Evolutionary conservation across 2,329 filamentous ascomycete species (phyloP).

Genomic region (Ilyonectria destructans): DNA sequence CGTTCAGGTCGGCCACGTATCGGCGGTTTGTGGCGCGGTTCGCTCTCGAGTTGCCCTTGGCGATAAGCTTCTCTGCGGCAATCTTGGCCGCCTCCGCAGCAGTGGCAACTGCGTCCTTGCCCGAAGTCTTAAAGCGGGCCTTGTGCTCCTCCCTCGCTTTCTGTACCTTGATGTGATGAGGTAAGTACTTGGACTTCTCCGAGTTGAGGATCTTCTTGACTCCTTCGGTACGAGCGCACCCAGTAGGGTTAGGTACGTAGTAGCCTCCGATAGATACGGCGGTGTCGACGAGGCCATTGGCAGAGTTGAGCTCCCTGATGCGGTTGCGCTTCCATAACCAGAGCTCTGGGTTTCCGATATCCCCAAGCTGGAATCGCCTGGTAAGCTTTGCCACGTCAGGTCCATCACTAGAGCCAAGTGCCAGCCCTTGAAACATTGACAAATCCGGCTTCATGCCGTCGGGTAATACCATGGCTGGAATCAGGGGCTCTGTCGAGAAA

Average conservation of each 20-base stretch:
- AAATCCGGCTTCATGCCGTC: conserved; percentile 64
- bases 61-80: conserved; percentile 83
- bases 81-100: conserved; percentile 82
- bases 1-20: conserved; percentile 93
- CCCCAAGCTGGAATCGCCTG: conserved; percentile 62
- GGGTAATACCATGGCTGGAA: conserved; percentile 63
- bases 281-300: conserved; percentile 45
- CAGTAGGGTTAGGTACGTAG: conserved; percentile 89
- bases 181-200: conserved; percentile 98
- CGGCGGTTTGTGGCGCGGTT: conserved; percentile 97
- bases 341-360: conserved; percentile 67
- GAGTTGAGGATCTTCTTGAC: conserved; percentile 96
- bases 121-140: conserved; percentile 77
- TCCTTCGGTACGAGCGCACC: conserved; percentile 92
- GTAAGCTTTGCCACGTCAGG: conserved; percentile 67
- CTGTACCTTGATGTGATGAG: conserved; percentile 96
- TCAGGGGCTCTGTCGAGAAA: conserved; percentile 65
- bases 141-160: conserved; percentile 94
- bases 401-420: conserved; percentile 61
- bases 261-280: conserved; percentile 72
- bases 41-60: conserved; percentile 91
- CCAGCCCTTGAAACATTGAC: conserved; percentile 61
- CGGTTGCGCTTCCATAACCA: conserved; percentile 73
- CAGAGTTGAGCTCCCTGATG: conserved; percentile 69
- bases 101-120: conserved; percentile 76